Percentiles rank a stretch among this genome's conserved stretches.
These are phyloP conservation scores for Penicillium waksmanii DNA, from an alignment of 495 filamentous ascomycete species.

Conservation along the genomic window DNA sequence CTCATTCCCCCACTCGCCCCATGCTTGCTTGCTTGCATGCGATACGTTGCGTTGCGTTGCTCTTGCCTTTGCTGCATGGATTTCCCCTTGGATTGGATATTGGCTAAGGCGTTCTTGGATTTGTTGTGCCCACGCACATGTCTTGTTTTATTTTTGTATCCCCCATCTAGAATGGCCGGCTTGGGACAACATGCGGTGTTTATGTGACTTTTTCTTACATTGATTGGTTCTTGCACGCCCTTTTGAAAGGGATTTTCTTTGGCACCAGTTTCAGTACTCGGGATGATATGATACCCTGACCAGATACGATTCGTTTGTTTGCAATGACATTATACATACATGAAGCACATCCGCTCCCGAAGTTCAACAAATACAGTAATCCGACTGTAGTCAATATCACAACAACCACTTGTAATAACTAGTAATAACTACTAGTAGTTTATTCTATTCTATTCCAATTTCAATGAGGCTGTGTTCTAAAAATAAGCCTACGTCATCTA, in stretches of 20 bases:
- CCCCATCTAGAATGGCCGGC: constrained; percentile 33
- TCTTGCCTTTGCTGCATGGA: constrained; percentile 9
- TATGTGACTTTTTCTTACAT: constrained; percentile 8
- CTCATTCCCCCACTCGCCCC: no score
- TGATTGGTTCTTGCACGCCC: not conserved
- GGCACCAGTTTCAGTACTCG: constrained; percentile 9
- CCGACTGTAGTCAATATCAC: no score
- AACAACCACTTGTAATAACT: no score
- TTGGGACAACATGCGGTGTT: constrained; percentile 21
- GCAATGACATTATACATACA: constrained; percentile 15
- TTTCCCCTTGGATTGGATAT: constrained; percentile 6
- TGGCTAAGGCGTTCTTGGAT: constrained; percentile 16
- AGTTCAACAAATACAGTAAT: no score
- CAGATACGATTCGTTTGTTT: constrained; percentile 25
- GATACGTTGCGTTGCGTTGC: not conserved
- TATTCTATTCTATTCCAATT: no score
- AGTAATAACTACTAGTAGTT: no score
- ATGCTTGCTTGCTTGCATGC: not conserved
- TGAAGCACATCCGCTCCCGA: no score
- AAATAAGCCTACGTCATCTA: no score
- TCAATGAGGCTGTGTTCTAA: no score
- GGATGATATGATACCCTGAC: constrained; percentile 36
- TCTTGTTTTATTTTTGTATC: constrained; percentile 8
- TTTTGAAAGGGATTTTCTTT: constrained; percentile 2
- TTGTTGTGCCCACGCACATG: constrained; percentile 2